These are phyloP conservation scores for Septoria petroselini DNA, from an alignment of 2,329 filamentous ascomycete genomes.

Conservation along the genomic window DNA sequence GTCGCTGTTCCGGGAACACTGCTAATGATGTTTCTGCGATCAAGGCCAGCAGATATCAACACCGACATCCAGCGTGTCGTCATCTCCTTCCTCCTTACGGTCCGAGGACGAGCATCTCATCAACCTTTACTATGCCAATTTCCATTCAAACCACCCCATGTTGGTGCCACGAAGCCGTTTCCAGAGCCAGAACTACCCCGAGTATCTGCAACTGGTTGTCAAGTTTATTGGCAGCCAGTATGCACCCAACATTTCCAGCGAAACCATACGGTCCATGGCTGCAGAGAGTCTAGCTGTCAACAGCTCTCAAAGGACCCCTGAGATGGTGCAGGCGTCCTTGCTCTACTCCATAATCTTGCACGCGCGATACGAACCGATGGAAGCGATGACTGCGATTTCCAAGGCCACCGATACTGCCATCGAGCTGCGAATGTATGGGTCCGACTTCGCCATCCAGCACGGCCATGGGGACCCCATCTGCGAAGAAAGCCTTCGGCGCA, in stretches of 20 bases:
- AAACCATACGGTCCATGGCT: slow-evolving; percentile 46
- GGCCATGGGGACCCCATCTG: slow-evolving; percentile 64
- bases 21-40: neutral
- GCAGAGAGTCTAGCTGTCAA: slow-evolving; percentile 51
- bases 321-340: slow-evolving; percentile 71
- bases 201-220: slow-evolving; percentile 53
- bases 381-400: slow-evolving; percentile 64
- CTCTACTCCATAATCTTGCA: slow-evolving; percentile 75
- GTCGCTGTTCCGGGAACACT: too few relatives aligned
- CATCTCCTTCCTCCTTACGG: slow-evolving; percentile 39
- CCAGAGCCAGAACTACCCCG: slow-evolving; percentile 43
- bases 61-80: slow-evolving; percentile 35
- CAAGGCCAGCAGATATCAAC: slow-evolving; percentile 13
- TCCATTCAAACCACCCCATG: slow-evolving; percentile 57
- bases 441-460: slow-evolving; percentile 62
- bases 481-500: slow-evolving; percentile 81
- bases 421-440: slow-evolving; percentile 70
- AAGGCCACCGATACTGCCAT: slow-evolving; percentile 69
- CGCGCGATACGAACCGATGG: slow-evolving; percentile 67
- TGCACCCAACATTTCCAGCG: slow-evolving; percentile 34
- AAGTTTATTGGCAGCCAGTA: slow-evolving; percentile 58
- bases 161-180: slow-evolving; percentile 49
- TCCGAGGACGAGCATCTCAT: slow-evolving; percentile 44
- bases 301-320: slow-evolving; percentile 38
- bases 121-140: slow-evolving; percentile 56